Evolutionary conservation across 2,329 filamentous ascomycete species (phyloP), one percentile per base, ranked within the genome.

Genomic region (Chaetoscypha palmicola): DNA sequence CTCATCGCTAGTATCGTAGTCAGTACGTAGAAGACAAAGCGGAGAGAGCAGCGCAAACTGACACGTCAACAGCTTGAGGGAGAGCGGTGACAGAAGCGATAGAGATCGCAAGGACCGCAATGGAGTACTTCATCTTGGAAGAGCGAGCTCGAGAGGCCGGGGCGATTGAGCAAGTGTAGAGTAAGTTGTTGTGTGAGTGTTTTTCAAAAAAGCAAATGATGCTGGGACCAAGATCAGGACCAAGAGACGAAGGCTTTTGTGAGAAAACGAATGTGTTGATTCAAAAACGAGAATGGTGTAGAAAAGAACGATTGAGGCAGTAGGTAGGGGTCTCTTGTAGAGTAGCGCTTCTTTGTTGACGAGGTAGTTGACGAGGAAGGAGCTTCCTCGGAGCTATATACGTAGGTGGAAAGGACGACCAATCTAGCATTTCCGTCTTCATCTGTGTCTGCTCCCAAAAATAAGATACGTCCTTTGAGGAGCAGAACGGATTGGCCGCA

Each of bases 91-190:
- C n/a, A 16, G 17, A 12, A 16, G 32, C 32, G 10, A 34, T 16
- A 16, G 32, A 34, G 32, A 17, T 3, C 10, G 32, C 32, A 19
- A 34, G n/a, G 19, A 34, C 19, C 14, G 16, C 12, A 16, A 16
- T 34, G 17, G 32, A 34, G 16, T 34, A 34, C 12, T 16, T 34
- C 32, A 34, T 34, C 32, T 34, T 34, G 32, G 19, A n/a, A n/a
- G n/a, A n/a, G n/a, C n/a, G n/a, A n/a, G n/a, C n/a, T n/a, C 32
- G 32, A 16, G 9, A 16, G 12, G 10, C 19, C 17, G n/a, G 14
- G 32, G 24, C 12, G 7, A 7, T 28, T 28, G 24, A 28, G 12
- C 7, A 12, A 28, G 24, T 7, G 24, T 19, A 17, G 17, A 9
- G 32, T 16, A 34, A 17, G 10, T n/a, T 19, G 32, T 16, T 10